Evolutionary conservation across 2,329 filamentous ascomycete genomes (phyloP), one percentile per base, ranked within the genome.

Genomic region (Aspergillus ochraceus): DNA sequence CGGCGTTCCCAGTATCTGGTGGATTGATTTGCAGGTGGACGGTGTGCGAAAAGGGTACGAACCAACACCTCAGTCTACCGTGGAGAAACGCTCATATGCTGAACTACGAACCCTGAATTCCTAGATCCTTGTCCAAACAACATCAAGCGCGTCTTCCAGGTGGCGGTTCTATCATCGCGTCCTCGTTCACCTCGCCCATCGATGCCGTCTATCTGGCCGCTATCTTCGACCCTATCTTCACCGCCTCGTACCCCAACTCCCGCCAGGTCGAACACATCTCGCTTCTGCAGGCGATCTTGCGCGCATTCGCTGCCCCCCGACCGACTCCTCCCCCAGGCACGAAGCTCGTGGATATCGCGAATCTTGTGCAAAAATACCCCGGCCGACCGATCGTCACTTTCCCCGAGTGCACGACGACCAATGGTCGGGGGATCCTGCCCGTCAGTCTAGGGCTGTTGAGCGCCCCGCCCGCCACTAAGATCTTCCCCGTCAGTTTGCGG

Each of bases 21-120:
- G 94, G 94, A 89, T 97, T 58, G 95, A 99, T 77, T 81, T 99
- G n/a, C 94, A 97, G 76, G 91, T 99, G 66, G 95, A 99, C 74
- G 94, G 94, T 60, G 95, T 99, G 56, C 93, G 91, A 78, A 91
- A 92, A 79, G 95, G 95, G 79, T 93, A 75, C 58, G 81, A n/a
- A n/a, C 72, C 45, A 19, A 19, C 11, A 12, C 17, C 61, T 12
- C 5, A 14, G 5, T 14, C 14, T 36, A 29, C 11, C 32, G 32
- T 11, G 32, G 36, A 19, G 14, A 8, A 14, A n/a, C 14, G 17
- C 8, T 29, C 26, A 42, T 14, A n/a, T 42, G 36, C 36, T 42
- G 17, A 42, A 42, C 36, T n/a, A 12, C 17, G 36, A 42, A n/a
- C 36, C 32, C 32, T 14, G 11, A 36, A 17, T 29, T 24, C 17